These are phyloP conservation scores for Carex sylvatica DNA, from an alignment of 202 grass and related monocot genomes.

Conservation along the genomic window DNA sequence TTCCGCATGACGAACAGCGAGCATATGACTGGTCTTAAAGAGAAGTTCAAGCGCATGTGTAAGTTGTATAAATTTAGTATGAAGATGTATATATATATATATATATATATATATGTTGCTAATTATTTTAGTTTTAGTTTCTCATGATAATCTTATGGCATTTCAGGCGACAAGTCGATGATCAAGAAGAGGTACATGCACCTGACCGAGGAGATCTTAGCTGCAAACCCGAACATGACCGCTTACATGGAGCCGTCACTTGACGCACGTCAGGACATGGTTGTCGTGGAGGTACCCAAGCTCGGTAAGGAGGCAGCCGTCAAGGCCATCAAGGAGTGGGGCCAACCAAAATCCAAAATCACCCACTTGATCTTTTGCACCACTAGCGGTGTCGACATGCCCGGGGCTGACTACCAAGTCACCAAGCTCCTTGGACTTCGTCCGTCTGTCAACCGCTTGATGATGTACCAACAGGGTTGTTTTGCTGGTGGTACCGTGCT, in stretches of 20 bases:
- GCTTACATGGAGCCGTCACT: conserved; percentile 82
- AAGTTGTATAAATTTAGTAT: conserved; percentile 11
- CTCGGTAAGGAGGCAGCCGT: conserved; percentile 59
- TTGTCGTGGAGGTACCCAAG: conserved; percentile 65
- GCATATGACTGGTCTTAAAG: conserved; percentile 64
- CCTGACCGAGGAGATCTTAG: conserved; percentile 54
- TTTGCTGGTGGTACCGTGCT: conserved; percentile 72
- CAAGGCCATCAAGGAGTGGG: conserved; percentile 77
- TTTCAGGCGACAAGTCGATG: conserved; percentile 75
- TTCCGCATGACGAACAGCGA: conserved; percentile 75
- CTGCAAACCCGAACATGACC: conserved; percentile 55
- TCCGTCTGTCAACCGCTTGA: conserved; percentile 57
- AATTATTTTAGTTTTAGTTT: background rate
- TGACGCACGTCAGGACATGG: conserved; percentile 70
- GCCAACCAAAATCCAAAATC: conserved; percentile 53
- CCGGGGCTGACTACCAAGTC: conserved; percentile 83
- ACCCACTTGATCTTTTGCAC: conserved; percentile 84
- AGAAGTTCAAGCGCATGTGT: conserved; percentile 91
- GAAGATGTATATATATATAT: background rate
- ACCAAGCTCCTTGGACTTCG: conserved; percentile 71
- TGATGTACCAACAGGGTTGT: conserved; percentile 88
- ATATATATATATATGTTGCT: background rate
- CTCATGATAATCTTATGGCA: background rate
- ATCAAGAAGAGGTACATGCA: conserved; percentile 81
- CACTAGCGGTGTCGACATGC: conserved; percentile 82